Evolutionary conservation across 2,329 filamentous ascomycete species (phyloP).

Genomic region (Exophiala xenobiotica): DNA sequence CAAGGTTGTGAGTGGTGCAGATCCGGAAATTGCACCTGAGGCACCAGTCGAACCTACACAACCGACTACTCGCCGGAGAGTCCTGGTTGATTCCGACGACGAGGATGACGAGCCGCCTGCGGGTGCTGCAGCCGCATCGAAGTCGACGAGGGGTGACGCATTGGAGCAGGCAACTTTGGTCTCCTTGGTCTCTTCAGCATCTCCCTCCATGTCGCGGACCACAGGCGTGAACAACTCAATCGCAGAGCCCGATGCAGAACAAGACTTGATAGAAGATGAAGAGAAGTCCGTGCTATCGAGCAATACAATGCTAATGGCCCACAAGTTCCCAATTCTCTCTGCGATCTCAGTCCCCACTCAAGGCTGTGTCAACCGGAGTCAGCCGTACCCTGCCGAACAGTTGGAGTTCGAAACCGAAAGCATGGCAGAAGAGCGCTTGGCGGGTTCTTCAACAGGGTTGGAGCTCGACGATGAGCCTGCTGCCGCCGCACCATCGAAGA

Average conservation of each 20-base stretch:
- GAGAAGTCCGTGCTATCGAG: not conserved
- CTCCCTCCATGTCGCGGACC: not conserved
- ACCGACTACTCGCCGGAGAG: constrained; percentile 13
- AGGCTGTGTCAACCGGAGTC: not conserved
- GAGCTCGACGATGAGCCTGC: not conserved
- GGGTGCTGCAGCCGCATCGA: not conserved
- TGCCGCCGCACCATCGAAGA: not conserved
- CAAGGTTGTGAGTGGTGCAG: constrained; percentile 18
- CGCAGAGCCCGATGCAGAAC: not conserved
- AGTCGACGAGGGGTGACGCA: not conserved
- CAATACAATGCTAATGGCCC: not conserved
- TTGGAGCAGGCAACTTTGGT: not conserved
- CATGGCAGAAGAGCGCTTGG: too few relatives aligned
- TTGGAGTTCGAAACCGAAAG: too few relatives aligned
- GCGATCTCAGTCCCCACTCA: not conserved
- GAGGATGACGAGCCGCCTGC: constrained; percentile 23
- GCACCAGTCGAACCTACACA: constrained; percentile 16
- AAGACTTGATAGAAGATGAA: constrained; percentile 7
- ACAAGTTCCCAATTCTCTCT: not conserved
- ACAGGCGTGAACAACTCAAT: not conserved
- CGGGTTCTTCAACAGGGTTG: not conserved
- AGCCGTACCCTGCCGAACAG: not conserved
- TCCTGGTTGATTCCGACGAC: constrained; percentile 23
- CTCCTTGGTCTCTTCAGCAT: not conserved
- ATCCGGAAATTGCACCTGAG: constrained; percentile 25